Conservation (phyloP, 495 filamentous ascomycete species). For the Pyrenula massariospora region DNA sequence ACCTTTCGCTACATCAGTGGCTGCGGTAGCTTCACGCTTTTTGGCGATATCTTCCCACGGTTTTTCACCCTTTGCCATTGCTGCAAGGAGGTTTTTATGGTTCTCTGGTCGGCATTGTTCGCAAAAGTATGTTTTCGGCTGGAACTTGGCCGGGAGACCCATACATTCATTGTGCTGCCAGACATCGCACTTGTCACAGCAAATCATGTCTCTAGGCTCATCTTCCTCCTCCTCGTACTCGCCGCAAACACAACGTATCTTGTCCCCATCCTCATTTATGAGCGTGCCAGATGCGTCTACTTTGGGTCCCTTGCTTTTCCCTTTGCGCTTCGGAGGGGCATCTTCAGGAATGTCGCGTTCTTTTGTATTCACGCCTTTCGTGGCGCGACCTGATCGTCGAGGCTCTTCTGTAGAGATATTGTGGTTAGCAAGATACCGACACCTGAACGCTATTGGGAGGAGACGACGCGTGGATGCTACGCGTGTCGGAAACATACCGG, state of each 20-base stretch:
- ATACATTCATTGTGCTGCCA: constrained; percentile 98
- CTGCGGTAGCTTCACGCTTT: constrained; percentile 36
- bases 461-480: not conserved
- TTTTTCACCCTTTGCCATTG: constrained; percentile 65
- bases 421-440: constrained; percentile 16
- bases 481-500: not conserved
- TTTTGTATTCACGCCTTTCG: constrained; percentile 91
- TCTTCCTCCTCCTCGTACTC: constrained; percentile 73
- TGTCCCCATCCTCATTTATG: constrained; percentile 23
- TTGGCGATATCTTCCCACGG: constrained; percentile 66
- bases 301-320: constrained; percentile 49
- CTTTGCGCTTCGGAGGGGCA: constrained; percentile 41
- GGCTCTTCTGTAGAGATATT: constrained; percentile 54
- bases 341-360: constrained; percentile 54
- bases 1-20: constrained; percentile 33
- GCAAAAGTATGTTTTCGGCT: constrained; percentile 76
- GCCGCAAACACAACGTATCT: constrained; percentile 90
- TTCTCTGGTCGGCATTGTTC: constrained; percentile 78
- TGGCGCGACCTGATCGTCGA: constrained; percentile 85
- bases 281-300: constrained; percentile 40
- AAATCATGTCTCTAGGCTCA: constrained; percentile 73
- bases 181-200: constrained; percentile 77
- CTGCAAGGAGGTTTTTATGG: constrained; percentile 63
- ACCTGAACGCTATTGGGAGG: not conserved
- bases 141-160: constrained; percentile 63